Evolutionary conservation across 2,329 filamentous ascomycete species (phyloP).

Genomic region (Alternaria arbusti): DNA sequence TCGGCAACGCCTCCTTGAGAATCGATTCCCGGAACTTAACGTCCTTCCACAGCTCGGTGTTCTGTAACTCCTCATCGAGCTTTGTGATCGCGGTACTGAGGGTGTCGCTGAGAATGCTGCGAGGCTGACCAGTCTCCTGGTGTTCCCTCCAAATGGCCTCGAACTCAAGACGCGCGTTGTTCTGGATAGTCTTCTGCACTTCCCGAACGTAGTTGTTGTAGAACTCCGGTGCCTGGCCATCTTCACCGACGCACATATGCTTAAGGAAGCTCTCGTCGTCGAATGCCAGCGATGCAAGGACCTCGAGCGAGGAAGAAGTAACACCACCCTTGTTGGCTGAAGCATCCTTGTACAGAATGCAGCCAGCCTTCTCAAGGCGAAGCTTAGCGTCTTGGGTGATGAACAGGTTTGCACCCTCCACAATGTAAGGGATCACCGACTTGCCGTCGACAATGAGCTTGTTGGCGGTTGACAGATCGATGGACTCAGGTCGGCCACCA

Average conservation of each 20-base stretch:
- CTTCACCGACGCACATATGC: conserved; percentile 88
- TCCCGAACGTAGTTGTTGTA: conserved; percentile 92
- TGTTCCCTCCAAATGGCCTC: conserved; percentile 98
- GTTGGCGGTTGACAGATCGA: conserved; percentile 86
- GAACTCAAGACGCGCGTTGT: conserved; percentile 92
- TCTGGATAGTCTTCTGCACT: conserved; percentile 88
- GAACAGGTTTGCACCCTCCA: conserved; percentile 97
- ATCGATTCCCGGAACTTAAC: conserved; percentile 77
- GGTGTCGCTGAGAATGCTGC: conserved; percentile 89
- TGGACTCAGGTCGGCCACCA: conserved; percentile 94
- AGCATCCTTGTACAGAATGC: conserved; percentile 95
- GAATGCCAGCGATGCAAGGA: conserved; percentile 91
- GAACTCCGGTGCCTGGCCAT: conserved; percentile 83
- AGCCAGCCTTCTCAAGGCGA: conserved; percentile 91
- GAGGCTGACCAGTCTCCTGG: conserved; percentile 76
- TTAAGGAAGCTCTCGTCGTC: conserved; percentile 86
- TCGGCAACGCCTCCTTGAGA: conserved; percentile 83
- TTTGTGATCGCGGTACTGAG: conserved; percentile 93
- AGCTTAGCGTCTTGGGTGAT: conserved; percentile 98
- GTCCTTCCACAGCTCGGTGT: conserved; percentile 89
- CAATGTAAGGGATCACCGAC: conserved; percentile 86
- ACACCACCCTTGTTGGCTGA: conserved; percentile 99
- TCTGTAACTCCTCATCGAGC: conserved; percentile 93
- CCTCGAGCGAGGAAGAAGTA: conserved; percentile 94
- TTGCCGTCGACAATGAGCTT: conserved; percentile 92